phyloP scores from a whole-genome alignment of 1,139 yeast genomes.

The Protomyces inouyei region DNA sequence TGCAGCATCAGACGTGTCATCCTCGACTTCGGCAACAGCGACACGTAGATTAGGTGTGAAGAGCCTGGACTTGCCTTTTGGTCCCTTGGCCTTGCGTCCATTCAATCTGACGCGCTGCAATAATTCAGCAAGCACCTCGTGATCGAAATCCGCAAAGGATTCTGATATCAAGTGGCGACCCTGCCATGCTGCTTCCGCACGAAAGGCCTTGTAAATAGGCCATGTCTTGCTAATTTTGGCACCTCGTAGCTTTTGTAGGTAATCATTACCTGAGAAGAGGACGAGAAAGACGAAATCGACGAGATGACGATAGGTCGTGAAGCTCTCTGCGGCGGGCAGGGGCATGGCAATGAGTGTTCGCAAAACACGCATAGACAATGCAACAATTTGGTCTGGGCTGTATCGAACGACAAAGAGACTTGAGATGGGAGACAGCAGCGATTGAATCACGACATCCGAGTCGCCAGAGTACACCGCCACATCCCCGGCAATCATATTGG shows the following conservation, averaged over 20 bases:
- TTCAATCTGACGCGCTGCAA: slow-evolving; percentile 2
- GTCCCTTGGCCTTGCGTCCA: not conserved
- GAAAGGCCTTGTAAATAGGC: slow-evolving; percentile 13
- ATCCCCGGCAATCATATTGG: not conserved
- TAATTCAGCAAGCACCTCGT: slow-evolving; percentile 11
- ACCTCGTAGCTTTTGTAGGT: slow-evolving; percentile 10
- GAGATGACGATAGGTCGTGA: not conserved
- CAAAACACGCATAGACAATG: slow-evolving; percentile 1
- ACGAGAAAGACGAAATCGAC: slow-evolving; percentile 4
- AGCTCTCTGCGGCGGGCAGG: not conserved
- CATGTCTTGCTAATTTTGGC: slow-evolving; percentile 14
- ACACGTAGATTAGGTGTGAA: slow-evolving; percentile 7
- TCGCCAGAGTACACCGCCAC: slow-evolving; percentile 20
- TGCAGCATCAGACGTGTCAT: slow-evolving; percentile 16
- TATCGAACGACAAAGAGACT: slow-evolving; percentile 7
- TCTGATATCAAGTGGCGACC: not conserved
- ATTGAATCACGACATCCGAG: slow-evolving; percentile 21
- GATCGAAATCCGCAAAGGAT: not conserved
- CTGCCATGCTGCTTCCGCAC: slow-evolving; percentile 3
- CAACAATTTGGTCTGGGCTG: not conserved
- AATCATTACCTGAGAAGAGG: slow-evolving; percentile 19
- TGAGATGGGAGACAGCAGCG: slow-evolving; percentile 4
- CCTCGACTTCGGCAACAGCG: slow-evolving; percentile 5
- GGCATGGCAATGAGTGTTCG: not conserved
- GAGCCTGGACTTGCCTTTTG: not conserved